Percentiles rank a stretch among this genome's conserved stretches.
Conservation (phyloP, 805 yeast genomes). For the Wickerhamiella brachini region DNA sequence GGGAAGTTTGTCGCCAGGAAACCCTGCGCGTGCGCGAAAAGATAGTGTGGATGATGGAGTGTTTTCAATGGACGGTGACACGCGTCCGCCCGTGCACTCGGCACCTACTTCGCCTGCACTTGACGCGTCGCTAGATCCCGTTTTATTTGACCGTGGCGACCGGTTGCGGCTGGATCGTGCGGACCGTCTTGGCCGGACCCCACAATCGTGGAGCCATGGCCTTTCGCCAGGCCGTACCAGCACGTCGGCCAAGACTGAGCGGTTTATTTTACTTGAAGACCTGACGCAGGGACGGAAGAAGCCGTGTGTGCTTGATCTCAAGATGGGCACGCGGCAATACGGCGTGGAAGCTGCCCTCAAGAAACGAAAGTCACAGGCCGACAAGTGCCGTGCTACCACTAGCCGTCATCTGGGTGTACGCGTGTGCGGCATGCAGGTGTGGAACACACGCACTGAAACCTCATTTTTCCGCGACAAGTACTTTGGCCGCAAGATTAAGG, state of each 20-base stretch:
- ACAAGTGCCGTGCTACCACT: constrained; percentile 72
- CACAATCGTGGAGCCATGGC: background rate
- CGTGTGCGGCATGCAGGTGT: constrained; percentile 88
- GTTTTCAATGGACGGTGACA: constrained; percentile 32
- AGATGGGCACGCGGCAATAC: constrained; percentile 97
- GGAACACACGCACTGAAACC: constrained; percentile 35
- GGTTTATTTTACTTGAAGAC: constrained; percentile 82
- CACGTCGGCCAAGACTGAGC: constrained; percentile 42
- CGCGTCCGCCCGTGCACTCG: constrained; percentile 1
- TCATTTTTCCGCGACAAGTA: constrained; percentile 76
- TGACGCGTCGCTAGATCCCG: background rate
- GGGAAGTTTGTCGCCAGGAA: no score
- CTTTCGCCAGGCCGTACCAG: constrained; percentile 10
- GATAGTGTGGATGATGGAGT: constrained; percentile 24
- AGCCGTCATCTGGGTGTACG: constrained; percentile 75
- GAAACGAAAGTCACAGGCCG: constrained; percentile 66
- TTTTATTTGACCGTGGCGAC: background rate
- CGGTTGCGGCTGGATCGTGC: background rate
- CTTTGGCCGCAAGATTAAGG: constrained; percentile 65
- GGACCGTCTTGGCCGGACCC: no score
- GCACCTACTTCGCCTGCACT: constrained; percentile 5
- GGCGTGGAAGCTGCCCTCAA: constrained; percentile 76
- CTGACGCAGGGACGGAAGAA: constrained; percentile 64
- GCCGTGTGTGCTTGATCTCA: constrained; percentile 88
- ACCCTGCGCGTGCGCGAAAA: background rate